Evolutionary conservation across 148 eudicot species (phyloP).

Genomic region (Rhododendron ferrugineum): DNA sequence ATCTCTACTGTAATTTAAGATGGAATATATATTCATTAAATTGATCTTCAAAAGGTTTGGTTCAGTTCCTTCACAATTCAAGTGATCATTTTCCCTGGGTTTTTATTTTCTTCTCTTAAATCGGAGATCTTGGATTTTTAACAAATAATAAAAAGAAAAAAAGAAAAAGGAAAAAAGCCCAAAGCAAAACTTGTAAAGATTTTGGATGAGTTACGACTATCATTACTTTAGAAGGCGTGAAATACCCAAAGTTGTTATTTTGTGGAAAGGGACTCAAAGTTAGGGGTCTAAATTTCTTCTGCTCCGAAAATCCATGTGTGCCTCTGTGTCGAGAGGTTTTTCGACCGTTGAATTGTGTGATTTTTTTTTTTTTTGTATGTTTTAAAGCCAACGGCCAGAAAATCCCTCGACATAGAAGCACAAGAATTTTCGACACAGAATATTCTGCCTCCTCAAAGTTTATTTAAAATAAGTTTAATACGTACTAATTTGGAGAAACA

Average conservation of each 20-base stretch:
- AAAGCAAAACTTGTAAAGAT: neutral
- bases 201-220: neutral
- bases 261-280: neutral
- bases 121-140: neutral
- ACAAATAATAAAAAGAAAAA: too few relatives aligned
- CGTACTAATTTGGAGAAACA: neutral
- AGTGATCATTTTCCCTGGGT: neutral
- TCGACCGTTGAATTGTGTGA: too few relatives aligned
- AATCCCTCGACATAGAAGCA: too few relatives aligned
- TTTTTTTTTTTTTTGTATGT: too few relatives aligned
- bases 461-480: neutral
- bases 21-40: too few relatives aligned
- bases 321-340: too few relatives aligned
- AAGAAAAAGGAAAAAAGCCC: neutral
- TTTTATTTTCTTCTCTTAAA: neutral
- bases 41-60: too few relatives aligned
- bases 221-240: neutral
- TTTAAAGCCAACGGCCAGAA: too few relatives aligned
- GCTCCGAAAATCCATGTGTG: too few relatives aligned
- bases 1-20: neutral
- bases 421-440: too few relatives aligned
- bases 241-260: neutral
- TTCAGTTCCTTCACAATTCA: neutral
- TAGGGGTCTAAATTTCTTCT: too few relatives aligned
- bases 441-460: too few relatives aligned